phyloP scores from a whole-genome alignment of 2,329 filamentous ascomycete genomes.

The Nigrograna mackinnonii region DNA sequence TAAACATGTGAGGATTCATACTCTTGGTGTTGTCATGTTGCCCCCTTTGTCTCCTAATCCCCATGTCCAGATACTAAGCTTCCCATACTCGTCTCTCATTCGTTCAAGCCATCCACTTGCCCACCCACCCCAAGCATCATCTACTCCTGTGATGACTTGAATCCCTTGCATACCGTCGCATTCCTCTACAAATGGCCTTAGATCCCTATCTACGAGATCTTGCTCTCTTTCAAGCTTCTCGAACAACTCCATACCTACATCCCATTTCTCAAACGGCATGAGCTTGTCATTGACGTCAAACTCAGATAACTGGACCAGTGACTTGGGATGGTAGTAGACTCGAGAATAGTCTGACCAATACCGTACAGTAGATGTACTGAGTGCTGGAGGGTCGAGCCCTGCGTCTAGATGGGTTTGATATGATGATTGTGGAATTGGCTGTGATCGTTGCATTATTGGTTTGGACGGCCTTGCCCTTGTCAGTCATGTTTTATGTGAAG shows the following conservation, averaged over 20 bases:
- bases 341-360: constrained; percentile 98
- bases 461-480: constrained; percentile 27
- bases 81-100: constrained; percentile 88
- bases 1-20: constrained; percentile 36
- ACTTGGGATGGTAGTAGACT: constrained; percentile 88
- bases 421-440: constrained; percentile 67
- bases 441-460: constrained; percentile 68
- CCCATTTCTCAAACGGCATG: constrained; percentile 78
- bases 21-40: constrained; percentile 35
- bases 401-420: constrained; percentile 82
- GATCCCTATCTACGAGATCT: constrained; percentile 84
- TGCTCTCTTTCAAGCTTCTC: constrained; percentile 63
- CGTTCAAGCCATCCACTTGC: constrained; percentile 58
- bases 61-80: constrained; percentile 85
- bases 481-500: not conserved
- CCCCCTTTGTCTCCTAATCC: constrained; percentile 67
- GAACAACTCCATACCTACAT: constrained; percentile 42
- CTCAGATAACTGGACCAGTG: constrained; percentile 78
- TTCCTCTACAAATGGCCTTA: constrained; percentile 87
- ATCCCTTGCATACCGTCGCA: constrained; percentile 90
- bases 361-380: constrained; percentile 73
- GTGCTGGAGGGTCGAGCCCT: constrained; percentile 64
- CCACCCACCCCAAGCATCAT: constrained; percentile 58
- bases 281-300: constrained; percentile 80
- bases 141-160: constrained; percentile 62